Conservation (phyloP, 1,284 basidiomycete genomes). For the Gymnopus androsaceus region DNA sequence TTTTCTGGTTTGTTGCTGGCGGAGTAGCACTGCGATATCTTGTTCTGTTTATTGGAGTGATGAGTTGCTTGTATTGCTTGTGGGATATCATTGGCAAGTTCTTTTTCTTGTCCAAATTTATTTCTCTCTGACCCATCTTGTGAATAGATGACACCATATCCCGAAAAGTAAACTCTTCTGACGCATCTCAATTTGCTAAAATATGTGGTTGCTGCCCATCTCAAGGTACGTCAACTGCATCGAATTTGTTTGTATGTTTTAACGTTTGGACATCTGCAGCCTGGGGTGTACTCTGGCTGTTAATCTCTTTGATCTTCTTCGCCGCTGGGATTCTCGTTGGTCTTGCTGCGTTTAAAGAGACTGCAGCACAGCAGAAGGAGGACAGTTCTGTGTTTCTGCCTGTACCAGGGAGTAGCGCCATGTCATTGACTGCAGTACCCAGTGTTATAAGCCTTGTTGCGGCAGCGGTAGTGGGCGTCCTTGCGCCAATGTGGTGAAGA, state of each 20-base stretch:
- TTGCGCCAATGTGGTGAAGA: background rate
- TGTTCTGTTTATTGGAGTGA: constrained; percentile 67
- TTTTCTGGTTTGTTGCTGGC: constrained; percentile 85
- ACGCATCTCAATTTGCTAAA: constrained; percentile 87
- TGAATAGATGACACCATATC: constrained; percentile 78
- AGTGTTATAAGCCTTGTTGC: background rate
- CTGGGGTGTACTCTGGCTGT: constrained; percentile 90
- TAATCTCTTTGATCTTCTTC: constrained; percentile 83
- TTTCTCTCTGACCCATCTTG: background rate
- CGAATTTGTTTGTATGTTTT: background rate
- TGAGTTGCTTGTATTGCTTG: constrained; percentile 85
- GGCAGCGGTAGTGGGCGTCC: background rate
- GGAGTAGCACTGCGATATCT: constrained; percentile 74
- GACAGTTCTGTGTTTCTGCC: constrained; percentile 62
- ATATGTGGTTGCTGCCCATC: constrained; percentile 83
- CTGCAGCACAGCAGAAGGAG: constrained; percentile 48
- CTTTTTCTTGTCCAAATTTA: background rate
- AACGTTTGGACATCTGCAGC: constrained; percentile 41
- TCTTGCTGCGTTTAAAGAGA: constrained; percentile 80
- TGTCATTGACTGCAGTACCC: background rate
- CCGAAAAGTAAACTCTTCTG: constrained; percentile 89
- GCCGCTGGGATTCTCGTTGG: constrained; percentile 82
- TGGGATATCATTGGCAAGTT: constrained; percentile 84
- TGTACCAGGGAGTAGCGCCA: constrained; percentile 47
- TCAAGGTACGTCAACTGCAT: constrained; percentile 45